Evolutionary conservation across 805 yeast genomes (phyloP), one percentile per base, ranked within the genome.

Genomic region (Jamesozyma hellenica): DNA sequence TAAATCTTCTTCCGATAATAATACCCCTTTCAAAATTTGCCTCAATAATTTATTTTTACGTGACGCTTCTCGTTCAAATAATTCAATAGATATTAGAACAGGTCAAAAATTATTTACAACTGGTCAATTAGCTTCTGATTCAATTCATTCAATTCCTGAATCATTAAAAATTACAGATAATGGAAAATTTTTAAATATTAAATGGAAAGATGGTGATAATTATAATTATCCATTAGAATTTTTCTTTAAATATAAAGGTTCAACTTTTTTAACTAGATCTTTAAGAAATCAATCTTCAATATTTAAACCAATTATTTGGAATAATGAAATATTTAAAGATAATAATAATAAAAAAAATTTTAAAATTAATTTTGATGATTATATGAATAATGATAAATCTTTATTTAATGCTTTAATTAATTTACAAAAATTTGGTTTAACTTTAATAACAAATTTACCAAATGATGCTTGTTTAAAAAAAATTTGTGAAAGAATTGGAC

Each of bases 41-140:
- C 73, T 64, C 55, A 70, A 64, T 48, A 74, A 71, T 37, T 58
- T 71, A 1, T 80, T 82, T 48, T 63, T 83, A 15, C 67, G 90
- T 51, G 94, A 82, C 50, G 68, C 85, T 0, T 77, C 85, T 35
- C 73, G 12, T 46, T 44, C 48, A 5, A 28, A 61, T 1, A 51
- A 49, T 10, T 74, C 82, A 0, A 65, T 79, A 4, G 83, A 82
- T 46, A 61, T 65, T 6, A 29, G 21, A 15, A 39, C 48, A 2
- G 69, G 70, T 15, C 88, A 82, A 52, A 82, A 79, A 52, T 52
- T 69, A 23, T 77, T 79, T 57, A 71, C 81, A n/a, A 78, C 87
- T 0, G 77, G 74, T 53, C 66, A 38, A 58, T 72, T 40, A 50
- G 63, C 42, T 43, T 46, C 43, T 28, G 47, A 45, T 44, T 48